Base-by-base conservation (phyloP, 768 basidiomycete genomes). In the Termitomyces sp. region DNA sequence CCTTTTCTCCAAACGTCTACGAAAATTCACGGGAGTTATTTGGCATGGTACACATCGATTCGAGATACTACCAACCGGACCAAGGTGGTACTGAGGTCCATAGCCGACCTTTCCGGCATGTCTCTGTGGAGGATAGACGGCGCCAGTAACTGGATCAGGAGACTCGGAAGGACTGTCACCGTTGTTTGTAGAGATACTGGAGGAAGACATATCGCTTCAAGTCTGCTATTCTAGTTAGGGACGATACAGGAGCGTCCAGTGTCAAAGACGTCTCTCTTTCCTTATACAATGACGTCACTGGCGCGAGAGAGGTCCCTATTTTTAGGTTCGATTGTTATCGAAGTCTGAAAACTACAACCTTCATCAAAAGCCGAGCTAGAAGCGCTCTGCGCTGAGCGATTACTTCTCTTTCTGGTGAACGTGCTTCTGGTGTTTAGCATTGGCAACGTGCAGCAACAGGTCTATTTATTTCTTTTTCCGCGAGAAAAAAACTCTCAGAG, bases 101-200 rank as follows among this genome's bases (percentile, higher is more conserved):
- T 71, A 73, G 0, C 80, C 79, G 9, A 80, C 77, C 28, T 67
- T 67, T 2, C 79, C 79, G 2, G 79, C 76, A 49, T 81, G 80
- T 18, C 57, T 69, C 64, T 80, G 78, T 41, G 74, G 72, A 9
- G 79, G 79, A 50, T 78, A 75, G 14, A 53, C 46, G 28, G 50
- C 13, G 23, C 60, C 48, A 49, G 50, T 12, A 55, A 52, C 56
- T 35, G 40, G 6, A 43, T 54, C 40, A 20, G 28, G 40, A 32
- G 41, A 54, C 53, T 54, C 53, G 8, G 52, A 41, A 32, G 28
- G 28, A 32, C 12, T 13, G 30, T 32, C 53, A 20, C 28, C 3
- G 8, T 50, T 38, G 23, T 46, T 41, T 14, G 55, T 50, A 48
- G 64, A 61, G 6, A 62, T 55, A 50, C 63, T 61, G 3, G 63